Conservation (phyloP, 257 asterid genomes). For the Nicotiana undulata region DNA sequence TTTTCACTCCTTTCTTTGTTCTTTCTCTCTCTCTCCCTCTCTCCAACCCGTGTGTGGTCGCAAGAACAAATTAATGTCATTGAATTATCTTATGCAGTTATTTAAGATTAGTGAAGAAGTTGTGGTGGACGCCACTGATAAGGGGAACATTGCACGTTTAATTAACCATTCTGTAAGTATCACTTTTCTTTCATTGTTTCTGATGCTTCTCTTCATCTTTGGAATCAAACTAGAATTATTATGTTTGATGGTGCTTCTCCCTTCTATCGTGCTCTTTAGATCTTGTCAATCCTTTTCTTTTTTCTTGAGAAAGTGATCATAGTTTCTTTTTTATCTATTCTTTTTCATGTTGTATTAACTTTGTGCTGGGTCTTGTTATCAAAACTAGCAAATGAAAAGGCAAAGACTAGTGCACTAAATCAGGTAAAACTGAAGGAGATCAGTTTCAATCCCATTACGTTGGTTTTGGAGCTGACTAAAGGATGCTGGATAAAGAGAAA, state of each 20-base stretch:
- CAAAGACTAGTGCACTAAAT: neutral
- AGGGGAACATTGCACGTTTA: constrained; percentile 94
- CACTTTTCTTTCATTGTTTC: neutral
- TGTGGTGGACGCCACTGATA: constrained; percentile 95
- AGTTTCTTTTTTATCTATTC: neutral
- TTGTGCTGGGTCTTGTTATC: neutral
- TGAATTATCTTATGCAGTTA: constrained; percentile 42
- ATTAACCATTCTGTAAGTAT: constrained; percentile 88
- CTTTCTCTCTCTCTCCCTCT: neutral
- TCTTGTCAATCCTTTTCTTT: neutral
- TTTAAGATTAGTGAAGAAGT: constrained; percentile 97
- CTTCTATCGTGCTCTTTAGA: neutral
- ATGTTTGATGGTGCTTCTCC: neutral
- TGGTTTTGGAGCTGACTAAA: neutral
- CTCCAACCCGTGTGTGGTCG: neutral
- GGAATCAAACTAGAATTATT: neutral
- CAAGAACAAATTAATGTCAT: neutral
- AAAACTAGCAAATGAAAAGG: neutral
- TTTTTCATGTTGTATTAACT: neutral
- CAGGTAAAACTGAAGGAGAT: neutral
- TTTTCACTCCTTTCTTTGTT: neutral
- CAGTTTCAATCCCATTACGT: neutral
- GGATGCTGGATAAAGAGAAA: neutral
- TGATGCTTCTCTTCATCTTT: neutral
- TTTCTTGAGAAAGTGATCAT: neutral